Base-by-base conservation (phyloP, 768 basidiomycete genomes). In the Lepiota brunneoincarnata region DNA sequence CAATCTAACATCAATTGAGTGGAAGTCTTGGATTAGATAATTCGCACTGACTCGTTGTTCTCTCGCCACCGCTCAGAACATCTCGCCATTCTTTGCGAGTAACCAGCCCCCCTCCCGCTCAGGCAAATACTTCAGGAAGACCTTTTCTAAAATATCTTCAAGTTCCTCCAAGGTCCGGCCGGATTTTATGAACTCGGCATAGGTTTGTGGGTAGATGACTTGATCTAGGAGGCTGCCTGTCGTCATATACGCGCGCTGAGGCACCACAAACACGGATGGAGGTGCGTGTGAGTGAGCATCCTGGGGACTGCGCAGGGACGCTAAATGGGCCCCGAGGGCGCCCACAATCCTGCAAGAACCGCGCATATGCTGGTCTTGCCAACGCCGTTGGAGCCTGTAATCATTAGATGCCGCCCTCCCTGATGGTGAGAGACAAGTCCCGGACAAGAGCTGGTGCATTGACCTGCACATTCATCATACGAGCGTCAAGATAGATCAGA, bases 61-160 rank as follows among this genome's bases (percentile, higher is more conserved):
- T 98, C 80, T 98, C 96, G 0, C 96, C 96, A 0, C 96, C 96
- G 61, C 92, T 94, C 63, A 96, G 72, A 41, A 98, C 92, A 70
- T 97, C 93, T 58, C 93, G 81, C 95, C 95, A 98, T 68, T 98
- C 95, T 70, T 97, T 98, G 64, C 87, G 73, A 23, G 92, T 88
- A 75, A 76, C 84, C 92, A 91, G 0, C 95, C 94, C 0, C 96
- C 95, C 67, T 97, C 96, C 23, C 96, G 72, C 41, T 80, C 79
- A 2, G 92, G 89, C 20, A 98, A 67, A 66, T 98, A 98, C 15
- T 78, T 87, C 58, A 98, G 67, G 69, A 91, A 91, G 10, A 88
- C 94, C 57, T 83, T 82, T 61, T 87, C 80, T 56, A 98, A 70
- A 26, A 97, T 93, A 51, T 75, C 75, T 69, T 85, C 81, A 28